Percentiles rank a stretch among this genome's conserved stretches.
These are phyloP conservation scores for Vitis vinifera DNA, from an alignment of 164 flowering plant species.

Conservation along the genomic window DNA sequence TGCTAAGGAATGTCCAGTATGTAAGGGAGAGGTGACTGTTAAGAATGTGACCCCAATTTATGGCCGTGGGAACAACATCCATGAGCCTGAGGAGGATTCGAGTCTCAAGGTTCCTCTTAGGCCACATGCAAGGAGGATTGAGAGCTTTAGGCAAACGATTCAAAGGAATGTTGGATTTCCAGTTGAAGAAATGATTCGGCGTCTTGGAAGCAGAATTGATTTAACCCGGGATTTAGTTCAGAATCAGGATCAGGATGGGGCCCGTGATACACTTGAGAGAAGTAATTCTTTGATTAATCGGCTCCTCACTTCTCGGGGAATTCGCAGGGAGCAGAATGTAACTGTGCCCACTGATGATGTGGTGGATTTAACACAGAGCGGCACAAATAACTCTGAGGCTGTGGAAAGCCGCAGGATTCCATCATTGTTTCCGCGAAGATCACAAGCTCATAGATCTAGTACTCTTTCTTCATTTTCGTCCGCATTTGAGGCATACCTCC, in stretches of 20 bases:
- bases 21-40: constrained; percentile 67
- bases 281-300: constrained; percentile 38
- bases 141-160: constrained; percentile 66
- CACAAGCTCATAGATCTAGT: constrained; percentile 36
- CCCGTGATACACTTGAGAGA: constrained; percentile 34
- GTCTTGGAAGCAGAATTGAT: constrained; percentile 61
- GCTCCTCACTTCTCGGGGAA: constrained; percentile 47
- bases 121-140: constrained; percentile 66
- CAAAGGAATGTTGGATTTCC: constrained; percentile 50
- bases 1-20: constrained; percentile 74
- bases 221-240: constrained; percentile 33
- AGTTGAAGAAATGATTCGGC: constrained; percentile 73
- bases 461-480: constrained; percentile 28
- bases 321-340: constrained; percentile 49
- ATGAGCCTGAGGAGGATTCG: constrained; percentile 41
- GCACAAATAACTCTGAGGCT: constrained; percentile 27
- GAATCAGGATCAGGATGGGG: constrained; percentile 23
- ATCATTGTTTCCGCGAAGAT: constrained; percentile 33
- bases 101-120: constrained; percentile 55
- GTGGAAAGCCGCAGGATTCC: constrained; percentile 28
- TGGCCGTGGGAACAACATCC: constrained; percentile 54
- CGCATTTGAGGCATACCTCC: constrained; percentile 42
- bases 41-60: constrained; percentile 69
- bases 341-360: constrained; percentile 34
- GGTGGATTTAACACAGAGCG: constrained; percentile 40